Conservation (phyloP, 176 grass and related monocot species). For the Avena insularis region DNA sequence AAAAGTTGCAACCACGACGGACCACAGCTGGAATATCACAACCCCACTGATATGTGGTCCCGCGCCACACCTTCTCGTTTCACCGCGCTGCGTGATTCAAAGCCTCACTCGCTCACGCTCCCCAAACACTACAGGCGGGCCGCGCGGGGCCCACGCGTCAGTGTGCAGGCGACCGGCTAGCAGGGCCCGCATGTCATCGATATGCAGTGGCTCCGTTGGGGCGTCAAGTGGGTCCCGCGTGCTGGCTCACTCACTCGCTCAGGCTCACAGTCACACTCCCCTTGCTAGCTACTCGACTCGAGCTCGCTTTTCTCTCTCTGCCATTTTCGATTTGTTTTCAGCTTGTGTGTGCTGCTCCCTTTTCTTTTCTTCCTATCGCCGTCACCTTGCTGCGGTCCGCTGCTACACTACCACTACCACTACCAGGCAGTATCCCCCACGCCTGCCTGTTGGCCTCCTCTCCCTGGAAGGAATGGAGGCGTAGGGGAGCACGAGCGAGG, state of each 20-base stretch:
- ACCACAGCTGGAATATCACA: background rate
- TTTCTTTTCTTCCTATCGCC: slow-evolving; percentile 29
- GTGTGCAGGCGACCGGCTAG: background rate
- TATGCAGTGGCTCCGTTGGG: slow-evolving; percentile 9
- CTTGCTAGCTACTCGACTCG: background rate
- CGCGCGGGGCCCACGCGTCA: background rate
- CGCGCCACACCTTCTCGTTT: background rate
- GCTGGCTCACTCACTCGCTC: slow-evolving; percentile 3
- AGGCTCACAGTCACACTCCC: background rate
- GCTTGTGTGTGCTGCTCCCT: background rate
- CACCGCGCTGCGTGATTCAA: background rate
- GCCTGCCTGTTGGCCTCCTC: background rate
- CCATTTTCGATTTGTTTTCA: background rate
- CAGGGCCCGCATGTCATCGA: background rate
- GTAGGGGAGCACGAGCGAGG: slow-evolving; percentile 22
- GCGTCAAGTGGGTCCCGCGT: slow-evolving; percentile 19
- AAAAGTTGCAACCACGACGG: background rate
- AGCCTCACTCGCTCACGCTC: background rate
- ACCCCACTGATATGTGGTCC: background rate
- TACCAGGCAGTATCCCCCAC: background rate
- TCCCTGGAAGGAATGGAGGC: slow-evolving; percentile 46
- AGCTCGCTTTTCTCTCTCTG: background rate
- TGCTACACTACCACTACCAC: slow-evolving; percentile 30
- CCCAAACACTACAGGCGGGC: background rate
- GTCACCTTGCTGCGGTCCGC: slow-evolving; percentile 10